Evolutionary conservation across 78 protist genomes (phyloP).

Genomic region (Planoprotostelium fungivorum): DNA sequence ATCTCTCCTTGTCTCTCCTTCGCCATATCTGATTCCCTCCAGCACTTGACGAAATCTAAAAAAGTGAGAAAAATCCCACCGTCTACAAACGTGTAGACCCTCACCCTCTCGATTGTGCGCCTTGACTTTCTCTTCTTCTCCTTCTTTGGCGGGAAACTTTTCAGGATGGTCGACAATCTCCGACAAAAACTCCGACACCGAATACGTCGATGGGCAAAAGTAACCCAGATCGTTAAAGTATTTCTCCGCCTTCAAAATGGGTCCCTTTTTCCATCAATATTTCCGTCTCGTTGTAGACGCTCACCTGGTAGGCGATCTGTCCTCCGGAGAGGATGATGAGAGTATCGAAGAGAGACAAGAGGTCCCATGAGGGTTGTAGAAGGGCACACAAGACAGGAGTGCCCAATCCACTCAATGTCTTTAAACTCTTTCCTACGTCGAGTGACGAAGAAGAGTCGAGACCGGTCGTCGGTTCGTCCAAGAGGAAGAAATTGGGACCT

Average conservation of each 20-base stretch:
- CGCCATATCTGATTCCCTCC: background rate
- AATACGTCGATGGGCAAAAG: constrained; percentile 30
- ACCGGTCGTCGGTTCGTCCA: constrained; percentile 69
- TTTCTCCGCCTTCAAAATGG: constrained; percentile 20
- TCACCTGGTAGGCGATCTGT: constrained; percentile 48
- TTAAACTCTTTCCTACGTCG: constrained; percentile 8
- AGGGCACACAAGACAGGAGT: constrained; percentile 6
- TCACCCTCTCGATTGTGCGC: background rate
- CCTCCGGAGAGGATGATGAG: constrained; percentile 40
- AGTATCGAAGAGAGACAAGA: constrained; percentile 28
- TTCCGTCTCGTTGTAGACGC: background rate
- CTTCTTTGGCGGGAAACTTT: background rate
- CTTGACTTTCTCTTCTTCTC: background rate
- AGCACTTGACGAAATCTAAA: background rate
- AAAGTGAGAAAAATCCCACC: background rate
- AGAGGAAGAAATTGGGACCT: constrained; percentile 21
- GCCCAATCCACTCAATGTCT: background rate
- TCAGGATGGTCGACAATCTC: constrained; percentile 4
- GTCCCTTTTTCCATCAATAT: constrained; percentile 8
- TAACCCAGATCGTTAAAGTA: constrained; percentile 36
- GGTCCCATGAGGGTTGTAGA: constrained; percentile 43
- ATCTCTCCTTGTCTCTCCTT: background rate
- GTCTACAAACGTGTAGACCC: no score
- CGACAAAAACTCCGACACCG: constrained; percentile 40
- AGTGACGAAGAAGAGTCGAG: constrained; percentile 38